Percentiles rank a stretch among this genome's conserved stretches.
Evolutionary conservation across 352 stramenopile species (phyloP).

Genomic region (Phytophthora brassicae): DNA sequence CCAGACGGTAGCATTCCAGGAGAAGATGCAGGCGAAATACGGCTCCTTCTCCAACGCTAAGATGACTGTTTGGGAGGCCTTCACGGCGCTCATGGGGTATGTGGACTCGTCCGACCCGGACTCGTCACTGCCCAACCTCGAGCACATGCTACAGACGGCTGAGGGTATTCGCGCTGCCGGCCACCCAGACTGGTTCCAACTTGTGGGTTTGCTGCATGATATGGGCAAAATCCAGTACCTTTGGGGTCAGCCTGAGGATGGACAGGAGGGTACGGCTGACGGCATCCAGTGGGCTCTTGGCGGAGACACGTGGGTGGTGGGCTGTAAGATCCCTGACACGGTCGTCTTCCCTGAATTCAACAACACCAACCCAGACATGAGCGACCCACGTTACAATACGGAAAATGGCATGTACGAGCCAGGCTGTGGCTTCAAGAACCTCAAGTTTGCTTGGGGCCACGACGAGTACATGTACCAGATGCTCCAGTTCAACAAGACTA

Average conservation of each 20-base stretch:
- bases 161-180: conserved; percentile 89
- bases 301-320: conserved; percentile 93
- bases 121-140: conserved; percentile 86
- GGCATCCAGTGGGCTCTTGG: conserved; percentile 92
- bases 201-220: conserved; percentile 92
- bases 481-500: conserved; percentile 88
- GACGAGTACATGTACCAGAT: conserved; percentile 96
- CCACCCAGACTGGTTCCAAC: conserved; percentile 92
- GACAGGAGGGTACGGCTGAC: conserved; percentile 84
- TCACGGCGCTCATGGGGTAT: conserved; percentile 88
- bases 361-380: conserved; percentile 89
- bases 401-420: conserved; percentile 87
- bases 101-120: conserved; percentile 94
- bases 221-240: conserved; percentile 96
- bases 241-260: conserved; percentile 82
- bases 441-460: conserved; percentile 92
- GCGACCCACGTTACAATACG: conserved; percentile 83
- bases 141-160: conserved; percentile 94
- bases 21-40: conserved; percentile 77
- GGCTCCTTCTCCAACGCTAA: conserved; percentile 67
- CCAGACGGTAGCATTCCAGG: conserved; percentile 70
- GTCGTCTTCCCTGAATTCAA: conserved; percentile 92
- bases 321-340: conserved; percentile 86
- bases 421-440: conserved; percentile 88
- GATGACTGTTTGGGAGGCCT: conserved; percentile 93